Percentiles rank a stretch among this genome's conserved stretches.
Conservation (phyloP, 129 eudicot genomes). For the Smallanthus sonchifolius region DNA sequence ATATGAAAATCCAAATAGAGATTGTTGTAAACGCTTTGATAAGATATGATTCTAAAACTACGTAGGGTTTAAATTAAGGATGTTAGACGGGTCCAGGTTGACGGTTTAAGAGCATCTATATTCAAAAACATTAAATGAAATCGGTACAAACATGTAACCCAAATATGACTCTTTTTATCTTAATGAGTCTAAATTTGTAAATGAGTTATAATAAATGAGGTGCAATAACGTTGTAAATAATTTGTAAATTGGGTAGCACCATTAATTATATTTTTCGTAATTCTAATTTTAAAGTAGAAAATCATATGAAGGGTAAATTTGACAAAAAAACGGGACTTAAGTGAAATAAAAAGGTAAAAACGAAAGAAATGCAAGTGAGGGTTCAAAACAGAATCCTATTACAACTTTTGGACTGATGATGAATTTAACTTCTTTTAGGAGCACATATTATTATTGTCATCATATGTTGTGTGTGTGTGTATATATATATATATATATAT, state of each 20-base stretch:
- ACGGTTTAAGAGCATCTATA: no score
- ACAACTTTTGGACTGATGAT: constrained; percentile 9
- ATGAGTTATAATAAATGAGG: no score
- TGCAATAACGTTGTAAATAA: background rate
- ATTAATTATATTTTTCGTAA: background rate
- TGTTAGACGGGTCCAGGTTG: no score
- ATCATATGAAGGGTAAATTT: background rate
- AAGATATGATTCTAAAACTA: background rate
- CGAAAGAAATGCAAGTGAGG: background rate
- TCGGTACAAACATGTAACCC: no score
- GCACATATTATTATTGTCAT: no score
- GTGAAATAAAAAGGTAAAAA: background rate
- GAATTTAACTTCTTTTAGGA: constrained; percentile 1
- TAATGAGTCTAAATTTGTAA: no score
- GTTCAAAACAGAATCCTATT: background rate
- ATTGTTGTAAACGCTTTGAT: background rate
- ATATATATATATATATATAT: no score
- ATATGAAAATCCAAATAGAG: background rate
- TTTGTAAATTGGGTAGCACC: background rate
- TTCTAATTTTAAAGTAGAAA: background rate
- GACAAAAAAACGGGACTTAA: no score
- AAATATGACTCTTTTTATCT: background rate
- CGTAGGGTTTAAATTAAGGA: no score
- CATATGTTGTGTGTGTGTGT: no score
- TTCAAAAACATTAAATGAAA: no score